Evolutionary conservation across 305 asterid genomes (phyloP).

Genomic region (Galium porrigens): DNA sequence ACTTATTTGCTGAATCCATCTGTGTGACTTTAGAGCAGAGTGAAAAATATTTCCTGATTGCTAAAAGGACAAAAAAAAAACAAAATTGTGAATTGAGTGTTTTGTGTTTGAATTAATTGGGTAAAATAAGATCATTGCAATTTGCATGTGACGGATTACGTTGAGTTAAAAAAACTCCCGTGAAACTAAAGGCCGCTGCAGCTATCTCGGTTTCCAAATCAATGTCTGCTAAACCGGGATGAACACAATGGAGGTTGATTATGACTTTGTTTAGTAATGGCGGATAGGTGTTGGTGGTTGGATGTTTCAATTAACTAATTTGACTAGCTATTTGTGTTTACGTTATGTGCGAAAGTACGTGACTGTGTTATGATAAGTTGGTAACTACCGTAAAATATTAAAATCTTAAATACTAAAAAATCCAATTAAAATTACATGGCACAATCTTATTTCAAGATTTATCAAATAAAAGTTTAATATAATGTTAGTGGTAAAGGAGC

Average conservation of each 20-base stretch:
- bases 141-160: background rate
- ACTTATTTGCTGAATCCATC: background rate
- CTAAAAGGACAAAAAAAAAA: background rate
- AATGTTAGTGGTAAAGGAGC: too few species aligned
- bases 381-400: too few species aligned
- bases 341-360: too few species aligned
- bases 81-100: constrained; percentile 1
- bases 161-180: constrained; percentile 7
- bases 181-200: constrained; percentile 15
- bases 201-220: constrained; percentile 4
- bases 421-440: too few species aligned
- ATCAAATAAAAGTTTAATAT: too few species aligned
- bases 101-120: background rate
- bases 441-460: too few species aligned
- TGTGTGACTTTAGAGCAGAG: constrained; percentile 5
- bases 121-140: background rate
- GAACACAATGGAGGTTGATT: background rate
- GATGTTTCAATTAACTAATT: too few species aligned
- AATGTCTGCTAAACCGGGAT: background rate
- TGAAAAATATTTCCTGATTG: background rate
- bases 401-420: too few species aligned
- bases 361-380: too few species aligned
- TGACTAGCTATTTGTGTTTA: too few species aligned
- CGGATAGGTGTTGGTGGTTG: too few species aligned
- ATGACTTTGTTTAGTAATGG: background rate